Percentiles rank a stretch among this genome's conserved stretches.
phyloP scores from a whole-genome alignment of 2,329 filamentous ascomycete species.

The Metarhizium anisopliae region DNA sequence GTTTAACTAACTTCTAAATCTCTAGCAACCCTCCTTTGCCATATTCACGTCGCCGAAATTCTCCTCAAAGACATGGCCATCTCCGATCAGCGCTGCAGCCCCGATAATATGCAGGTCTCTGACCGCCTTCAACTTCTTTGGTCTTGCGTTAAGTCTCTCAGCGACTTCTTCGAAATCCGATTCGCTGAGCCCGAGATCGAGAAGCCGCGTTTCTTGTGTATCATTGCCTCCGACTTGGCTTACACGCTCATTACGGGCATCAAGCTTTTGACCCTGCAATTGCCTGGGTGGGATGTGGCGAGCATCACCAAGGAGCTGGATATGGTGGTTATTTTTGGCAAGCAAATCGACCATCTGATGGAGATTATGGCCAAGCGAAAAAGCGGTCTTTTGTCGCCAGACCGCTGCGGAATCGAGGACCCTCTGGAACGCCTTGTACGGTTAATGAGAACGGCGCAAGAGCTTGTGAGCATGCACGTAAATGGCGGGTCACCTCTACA shows the following conservation, averaged over 20 bases:
- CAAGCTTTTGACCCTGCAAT: constrained; percentile 34
- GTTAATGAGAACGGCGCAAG: constrained; percentile 21
- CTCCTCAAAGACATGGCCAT: constrained; percentile 39
- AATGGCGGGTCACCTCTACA: constrained; percentile 14
- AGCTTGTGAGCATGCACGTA: constrained; percentile 22
- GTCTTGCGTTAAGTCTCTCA: constrained; percentile 31
- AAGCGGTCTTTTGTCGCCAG: constrained; percentile 14
- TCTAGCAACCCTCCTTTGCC: constrained; percentile 29
- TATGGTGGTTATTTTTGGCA: constrained; percentile 12
- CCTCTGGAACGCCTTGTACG: constrained; percentile 22
- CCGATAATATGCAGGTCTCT: constrained; percentile 21
- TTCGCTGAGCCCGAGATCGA: constrained; percentile 22
- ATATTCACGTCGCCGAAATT: constrained; percentile 35
- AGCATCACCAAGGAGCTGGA: constrained; percentile 25
- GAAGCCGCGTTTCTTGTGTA: constrained; percentile 31
- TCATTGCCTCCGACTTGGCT: constrained; percentile 37
- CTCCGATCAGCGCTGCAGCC: constrained; percentile 25
- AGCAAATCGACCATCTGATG: constrained; percentile 20
- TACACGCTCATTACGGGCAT: constrained; percentile 37
- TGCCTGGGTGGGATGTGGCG: constrained; percentile 37
- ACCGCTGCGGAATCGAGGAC: constrained; percentile 14
- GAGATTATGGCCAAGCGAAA: constrained; percentile 21
- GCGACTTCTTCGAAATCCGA: constrained; percentile 30
- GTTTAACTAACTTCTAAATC: not conserved
- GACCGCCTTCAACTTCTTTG: constrained; percentile 38